phyloP scores from a whole-genome alignment of 352 stramenopile species.

The Stephanocyclus meneghinianus region DNA sequence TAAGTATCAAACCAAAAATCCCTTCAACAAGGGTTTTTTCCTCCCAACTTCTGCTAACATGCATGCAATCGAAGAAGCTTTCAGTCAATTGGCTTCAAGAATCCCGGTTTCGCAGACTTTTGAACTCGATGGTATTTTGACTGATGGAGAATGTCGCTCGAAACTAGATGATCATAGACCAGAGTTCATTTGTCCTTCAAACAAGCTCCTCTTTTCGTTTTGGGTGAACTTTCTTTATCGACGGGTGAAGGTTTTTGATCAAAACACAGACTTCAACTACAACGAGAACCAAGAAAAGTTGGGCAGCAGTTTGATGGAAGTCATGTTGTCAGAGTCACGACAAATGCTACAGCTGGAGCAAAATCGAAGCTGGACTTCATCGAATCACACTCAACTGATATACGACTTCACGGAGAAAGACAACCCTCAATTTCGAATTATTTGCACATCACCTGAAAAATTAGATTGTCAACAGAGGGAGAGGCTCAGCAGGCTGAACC shows the following conservation, averaged over 20 bases:
- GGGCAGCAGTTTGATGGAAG: conserved; percentile 64
- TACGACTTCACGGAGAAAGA: conserved; percentile 54
- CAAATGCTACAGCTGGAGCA: conserved; percentile 43
- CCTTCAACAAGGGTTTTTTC: conserved; percentile 49
- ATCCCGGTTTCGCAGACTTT: conserved; percentile 64
- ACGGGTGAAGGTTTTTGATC: conserved; percentile 57
- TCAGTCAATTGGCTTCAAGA: conserved; percentile 27
- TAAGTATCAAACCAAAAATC: conserved; percentile 38
- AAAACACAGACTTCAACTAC: conserved; percentile 60
- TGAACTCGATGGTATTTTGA: conserved; percentile 57
- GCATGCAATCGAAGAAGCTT: conserved; percentile 41
- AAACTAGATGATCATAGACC: conserved; percentile 51
- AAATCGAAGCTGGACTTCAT: conserved; percentile 39
- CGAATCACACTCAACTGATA: conserved; percentile 58
- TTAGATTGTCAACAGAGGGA: conserved; percentile 27
- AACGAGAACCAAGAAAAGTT: conserved; percentile 49
- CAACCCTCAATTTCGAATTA: conserved; percentile 57
- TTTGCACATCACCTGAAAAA: conserved; percentile 49
- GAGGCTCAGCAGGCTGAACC: conserved; percentile 33
- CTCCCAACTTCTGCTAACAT: conserved; percentile 48
- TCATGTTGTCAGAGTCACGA: conserved; percentile 60
- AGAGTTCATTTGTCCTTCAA: conserved; percentile 29
- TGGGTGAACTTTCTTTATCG: conserved; percentile 59
- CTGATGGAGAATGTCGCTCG: conserved; percentile 40
- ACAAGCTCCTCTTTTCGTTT: conserved; percentile 50